Percentiles rank a stretch among this genome's conserved stretches.
These are phyloP conservation scores for Lasiodiplodia sp. DNA, from an alignment of 2,329 filamentous ascomycete species.

Conservation along the genomic window DNA sequence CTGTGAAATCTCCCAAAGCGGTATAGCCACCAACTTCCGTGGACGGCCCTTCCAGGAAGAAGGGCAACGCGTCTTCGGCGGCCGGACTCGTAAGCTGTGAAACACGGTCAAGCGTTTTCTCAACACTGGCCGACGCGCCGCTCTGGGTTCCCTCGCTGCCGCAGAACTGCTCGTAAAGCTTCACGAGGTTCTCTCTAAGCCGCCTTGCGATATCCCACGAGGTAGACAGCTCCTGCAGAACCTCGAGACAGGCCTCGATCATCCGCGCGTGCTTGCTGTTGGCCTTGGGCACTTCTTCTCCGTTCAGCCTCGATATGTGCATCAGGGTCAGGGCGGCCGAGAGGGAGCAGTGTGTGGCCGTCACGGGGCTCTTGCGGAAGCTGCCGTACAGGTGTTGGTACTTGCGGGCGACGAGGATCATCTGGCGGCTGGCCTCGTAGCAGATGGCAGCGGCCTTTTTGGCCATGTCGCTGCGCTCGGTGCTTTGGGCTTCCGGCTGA, in stretches of 20 bases:
- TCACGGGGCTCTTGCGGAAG: conserved; percentile 46
- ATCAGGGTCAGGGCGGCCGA: conserved; percentile 42
- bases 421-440: conserved; percentile 37
- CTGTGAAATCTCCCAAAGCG: not conserved
- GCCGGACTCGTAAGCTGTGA: too few relatives aligned
- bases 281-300: not conserved
- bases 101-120: not conserved
- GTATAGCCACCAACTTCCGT: not conserved
- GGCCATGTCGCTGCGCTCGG: not conserved
- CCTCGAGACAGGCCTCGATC: conserved; percentile 14
- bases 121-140: not conserved
- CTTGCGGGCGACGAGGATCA: conserved; percentile 40
- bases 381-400: conserved; percentile 46
- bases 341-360: conserved; percentile 47
- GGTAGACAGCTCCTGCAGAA: conserved; percentile 6
- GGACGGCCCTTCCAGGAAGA: not conserved
- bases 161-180: conserved; percentile 1
- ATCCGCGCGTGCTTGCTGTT: not conserved
- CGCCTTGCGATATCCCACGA: conserved; percentile 1
- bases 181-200: conserved; percentile 4
- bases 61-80: not conserved
- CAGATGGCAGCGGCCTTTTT: conserved; percentile 34
- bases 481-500: not conserved
- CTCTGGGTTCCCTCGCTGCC: not conserved
- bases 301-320: not conserved